Conservation (phyloP, 805 yeast species). For the Hanseniaspora hatyaiensis region DNA sequence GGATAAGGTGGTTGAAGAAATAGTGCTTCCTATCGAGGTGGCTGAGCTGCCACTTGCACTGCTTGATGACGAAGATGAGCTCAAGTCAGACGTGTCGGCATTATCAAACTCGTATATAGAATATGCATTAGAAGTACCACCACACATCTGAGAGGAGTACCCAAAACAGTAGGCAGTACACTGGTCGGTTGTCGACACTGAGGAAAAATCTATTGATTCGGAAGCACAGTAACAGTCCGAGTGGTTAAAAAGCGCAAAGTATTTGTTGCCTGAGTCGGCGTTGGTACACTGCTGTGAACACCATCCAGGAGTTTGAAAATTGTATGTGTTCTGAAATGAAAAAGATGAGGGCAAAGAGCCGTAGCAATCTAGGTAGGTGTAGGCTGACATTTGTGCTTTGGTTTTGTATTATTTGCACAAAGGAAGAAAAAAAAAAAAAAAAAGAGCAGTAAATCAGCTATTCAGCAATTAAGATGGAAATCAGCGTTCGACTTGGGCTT, state of each 20-base stretch:
- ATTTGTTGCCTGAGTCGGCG: slow-evolving; percentile 17
- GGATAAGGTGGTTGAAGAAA: slow-evolving; percentile 1
- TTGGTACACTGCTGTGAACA: slow-evolving; percentile 23
- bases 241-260: slow-evolving; percentile 25
- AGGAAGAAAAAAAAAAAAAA: no score
- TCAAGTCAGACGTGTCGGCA: slow-evolving; percentile 18
- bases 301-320: slow-evolving; percentile 25
- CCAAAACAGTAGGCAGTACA: slow-evolving; percentile 42
- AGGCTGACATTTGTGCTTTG: slow-evolving; percentile 15
- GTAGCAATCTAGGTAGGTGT: slow-evolving; percentile 24
- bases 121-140: slow-evolving; percentile 40
- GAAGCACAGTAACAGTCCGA: slow-evolving; percentile 29
- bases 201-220: slow-evolving; percentile 19
- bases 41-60: slow-evolving; percentile 5
- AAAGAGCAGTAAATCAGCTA: no score
- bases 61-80: slow-evolving; percentile 18
- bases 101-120: slow-evolving; percentile 34
- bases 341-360: slow-evolving; percentile 27
- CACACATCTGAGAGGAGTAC: slow-evolving; percentile 48
- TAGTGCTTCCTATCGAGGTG: background rate
- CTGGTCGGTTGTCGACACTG: slow-evolving; percentile 18
- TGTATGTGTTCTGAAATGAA: slow-evolving; percentile 20
- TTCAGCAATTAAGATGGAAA: no score
- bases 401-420: background rate
- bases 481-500: no score